phyloP scores from a whole-genome alignment of 2,329 filamentous ascomycete genomes.

The Aaosphaeria arxii region DNA sequence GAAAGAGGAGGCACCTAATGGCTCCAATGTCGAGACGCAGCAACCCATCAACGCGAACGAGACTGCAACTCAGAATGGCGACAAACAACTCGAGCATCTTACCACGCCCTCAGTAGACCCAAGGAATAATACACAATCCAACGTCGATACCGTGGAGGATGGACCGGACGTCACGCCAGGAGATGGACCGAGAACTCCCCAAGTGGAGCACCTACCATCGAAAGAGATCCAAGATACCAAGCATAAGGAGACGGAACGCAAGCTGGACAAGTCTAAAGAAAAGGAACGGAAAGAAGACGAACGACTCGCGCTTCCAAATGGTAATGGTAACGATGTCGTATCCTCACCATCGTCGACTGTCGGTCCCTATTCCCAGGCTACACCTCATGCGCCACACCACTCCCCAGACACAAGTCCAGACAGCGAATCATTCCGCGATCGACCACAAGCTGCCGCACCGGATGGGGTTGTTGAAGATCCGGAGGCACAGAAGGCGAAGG shows the following conservation, averaged over 20 bases:
- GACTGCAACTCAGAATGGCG: slow-evolving; percentile 7
- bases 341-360: slow-evolving; percentile 63
- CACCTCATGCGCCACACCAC: slow-evolving; percentile 64
- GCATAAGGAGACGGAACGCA: slow-evolving; percentile 41
- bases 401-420: slow-evolving; percentile 75
- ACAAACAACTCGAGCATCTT: not conserved
- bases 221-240: slow-evolving; percentile 50
- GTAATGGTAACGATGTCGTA: slow-evolving; percentile 28
- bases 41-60: slow-evolving; percentile 8
- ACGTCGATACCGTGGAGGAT: slow-evolving; percentile 18
- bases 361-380: slow-evolving; percentile 68
- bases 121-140: too few relatives aligned
- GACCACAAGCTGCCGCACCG: slow-evolving; percentile 20
- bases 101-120: slow-evolving; percentile 16
- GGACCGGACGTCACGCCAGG: slow-evolving; percentile 21
- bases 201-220: slow-evolving; percentile 48
- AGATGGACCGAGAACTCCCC: slow-evolving; percentile 19
- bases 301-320: slow-evolving; percentile 24
- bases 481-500: slow-evolving; percentile 46
- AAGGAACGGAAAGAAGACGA: slow-evolving; percentile 39
- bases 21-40: slow-evolving; percentile 7
- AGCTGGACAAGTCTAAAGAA: slow-evolving; percentile 34
- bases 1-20: slow-evolving; percentile 14
- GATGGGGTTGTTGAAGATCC: slow-evolving; percentile 30
- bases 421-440: slow-evolving; percentile 50